phyloP scores from a whole-genome alignment of 257 asterid species.

The Anisodus tanguticus region DNA sequence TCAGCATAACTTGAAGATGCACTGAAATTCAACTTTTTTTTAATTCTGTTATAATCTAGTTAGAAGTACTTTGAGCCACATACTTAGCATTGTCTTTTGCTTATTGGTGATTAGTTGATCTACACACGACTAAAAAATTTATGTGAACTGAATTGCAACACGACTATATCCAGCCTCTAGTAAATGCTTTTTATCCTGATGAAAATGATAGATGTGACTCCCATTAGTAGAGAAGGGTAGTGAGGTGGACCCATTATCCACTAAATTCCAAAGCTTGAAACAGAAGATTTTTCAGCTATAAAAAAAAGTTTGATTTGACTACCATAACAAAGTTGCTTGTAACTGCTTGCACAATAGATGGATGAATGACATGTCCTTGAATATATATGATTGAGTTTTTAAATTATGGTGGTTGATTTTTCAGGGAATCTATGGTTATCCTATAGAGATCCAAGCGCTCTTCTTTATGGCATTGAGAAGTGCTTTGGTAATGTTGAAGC shows the following conservation, averaged over 20 bases:
- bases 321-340: neutral
- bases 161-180: neutral
- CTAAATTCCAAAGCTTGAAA: neutral
- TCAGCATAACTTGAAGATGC: neutral
- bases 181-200: conserved; percentile 1
- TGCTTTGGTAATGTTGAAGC: conserved; percentile 66
- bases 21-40: neutral
- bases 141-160: neutral
- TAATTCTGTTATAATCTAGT: neutral
- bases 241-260: neutral
- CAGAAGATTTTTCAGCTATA: too few relatives aligned
- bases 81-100: neutral
- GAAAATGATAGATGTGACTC: neutral
- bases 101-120: conserved; percentile 1
- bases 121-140: neutral
- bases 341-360: neutral
- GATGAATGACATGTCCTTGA: neutral
- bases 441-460: conserved; percentile 80
- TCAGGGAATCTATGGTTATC: conserved; percentile 81
- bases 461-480: conserved; percentile 78
- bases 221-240: neutral
- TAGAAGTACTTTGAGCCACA: neutral
- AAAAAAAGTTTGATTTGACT: neutral
- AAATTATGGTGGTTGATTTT: conserved; percentile 23
- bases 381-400: neutral